Conservation (phyloP, 768 basidiomycete species). For the Psilocybe cyanescens region DNA sequence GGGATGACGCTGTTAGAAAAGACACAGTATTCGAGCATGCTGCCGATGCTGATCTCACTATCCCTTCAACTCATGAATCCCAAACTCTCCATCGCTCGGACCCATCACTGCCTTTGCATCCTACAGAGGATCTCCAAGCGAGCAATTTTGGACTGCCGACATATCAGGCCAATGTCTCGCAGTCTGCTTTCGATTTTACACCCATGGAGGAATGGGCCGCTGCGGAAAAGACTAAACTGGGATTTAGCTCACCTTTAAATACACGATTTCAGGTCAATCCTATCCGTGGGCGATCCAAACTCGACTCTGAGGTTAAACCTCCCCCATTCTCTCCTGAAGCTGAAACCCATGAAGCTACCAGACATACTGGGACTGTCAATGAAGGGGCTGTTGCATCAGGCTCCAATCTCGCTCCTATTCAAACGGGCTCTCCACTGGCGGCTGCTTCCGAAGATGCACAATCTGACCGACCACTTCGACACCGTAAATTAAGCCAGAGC, state of each 20-base stretch:
- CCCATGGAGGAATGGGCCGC: conserved; percentile 79
- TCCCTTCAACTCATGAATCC: conserved; percentile 19
- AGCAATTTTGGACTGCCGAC: conserved; percentile 59
- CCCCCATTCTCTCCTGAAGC: not conserved
- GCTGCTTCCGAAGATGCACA: conserved; percentile 23
- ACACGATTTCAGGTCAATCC: conserved; percentile 40
- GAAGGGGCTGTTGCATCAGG: conserved; percentile 15
- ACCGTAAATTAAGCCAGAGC: conserved; percentile 88
- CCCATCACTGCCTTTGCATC: conserved; percentile 12
- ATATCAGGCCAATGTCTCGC: conserved; percentile 65
- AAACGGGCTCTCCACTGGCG: conserved; percentile 12
- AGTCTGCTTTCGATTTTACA: conserved; percentile 70
- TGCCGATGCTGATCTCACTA: conserved; percentile 14
- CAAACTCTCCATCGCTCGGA: conserved; percentile 13
- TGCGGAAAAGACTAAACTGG: conserved; percentile 68
- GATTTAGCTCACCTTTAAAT: conserved; percentile 50
- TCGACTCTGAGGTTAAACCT: not conserved
- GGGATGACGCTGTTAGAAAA: conserved; percentile 42
- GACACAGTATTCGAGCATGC: conserved; percentile 40
- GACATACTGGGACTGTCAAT: not conserved
- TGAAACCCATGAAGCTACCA: not conserved
- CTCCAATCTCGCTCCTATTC: conserved; percentile 9
- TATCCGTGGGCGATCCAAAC: conserved; percentile 19
- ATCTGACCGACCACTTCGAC: conserved; percentile 50
- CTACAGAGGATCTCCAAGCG: conserved; percentile 34